Conservation (phyloP, 2,329 filamentous ascomycete genomes). For the Arthroderma sp. region DNA sequence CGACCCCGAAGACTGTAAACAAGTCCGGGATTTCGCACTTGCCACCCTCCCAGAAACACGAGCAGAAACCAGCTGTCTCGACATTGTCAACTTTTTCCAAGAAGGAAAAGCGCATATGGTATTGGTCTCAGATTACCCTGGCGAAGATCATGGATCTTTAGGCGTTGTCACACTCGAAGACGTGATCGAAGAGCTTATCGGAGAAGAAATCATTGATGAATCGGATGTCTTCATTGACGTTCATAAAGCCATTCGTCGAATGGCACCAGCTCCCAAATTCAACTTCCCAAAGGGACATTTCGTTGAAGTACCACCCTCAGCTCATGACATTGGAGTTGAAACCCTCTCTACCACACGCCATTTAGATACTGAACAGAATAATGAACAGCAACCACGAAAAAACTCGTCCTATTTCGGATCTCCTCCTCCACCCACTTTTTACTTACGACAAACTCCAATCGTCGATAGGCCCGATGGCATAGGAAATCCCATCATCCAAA, state of each 20-base stretch:
- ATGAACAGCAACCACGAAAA: conserved; percentile 17
- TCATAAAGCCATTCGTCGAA: conserved; percentile 88
- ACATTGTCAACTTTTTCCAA: conserved; percentile 99
- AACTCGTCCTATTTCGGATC: conserved; percentile 22
- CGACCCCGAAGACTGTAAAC: conserved; percentile 81
- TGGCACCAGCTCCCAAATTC: conserved; percentile 70
- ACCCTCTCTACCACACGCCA: conserved; percentile 30
- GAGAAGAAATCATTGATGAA: conserved; percentile 98
- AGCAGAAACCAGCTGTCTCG: conserved; percentile 88
- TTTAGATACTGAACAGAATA: conserved; percentile 34
- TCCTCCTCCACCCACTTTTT: conserved; percentile 29
- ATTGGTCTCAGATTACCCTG: conserved; percentile 77
- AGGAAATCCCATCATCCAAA: conserved; percentile 32
- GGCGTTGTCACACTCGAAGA: conserved; percentile 95
- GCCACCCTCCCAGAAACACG: conserved; percentile 91
- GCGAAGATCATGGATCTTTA: conserved; percentile 78
- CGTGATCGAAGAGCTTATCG: conserved; percentile 96
- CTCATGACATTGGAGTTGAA: conserved; percentile 33
- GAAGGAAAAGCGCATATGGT: conserved; percentile 99
- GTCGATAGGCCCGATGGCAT: conserved; percentile 21
- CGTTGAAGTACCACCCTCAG: conserved; percentile 35
- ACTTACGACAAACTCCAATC: conserved; percentile 27
- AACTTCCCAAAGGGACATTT: conserved; percentile 50
- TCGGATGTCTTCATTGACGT: conserved; percentile 98
- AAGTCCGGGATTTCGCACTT: conserved; percentile 79